phyloP scores from a whole-genome alignment of 352 stramenopile genomes.

The Plasmopara halstedii region DNA sequence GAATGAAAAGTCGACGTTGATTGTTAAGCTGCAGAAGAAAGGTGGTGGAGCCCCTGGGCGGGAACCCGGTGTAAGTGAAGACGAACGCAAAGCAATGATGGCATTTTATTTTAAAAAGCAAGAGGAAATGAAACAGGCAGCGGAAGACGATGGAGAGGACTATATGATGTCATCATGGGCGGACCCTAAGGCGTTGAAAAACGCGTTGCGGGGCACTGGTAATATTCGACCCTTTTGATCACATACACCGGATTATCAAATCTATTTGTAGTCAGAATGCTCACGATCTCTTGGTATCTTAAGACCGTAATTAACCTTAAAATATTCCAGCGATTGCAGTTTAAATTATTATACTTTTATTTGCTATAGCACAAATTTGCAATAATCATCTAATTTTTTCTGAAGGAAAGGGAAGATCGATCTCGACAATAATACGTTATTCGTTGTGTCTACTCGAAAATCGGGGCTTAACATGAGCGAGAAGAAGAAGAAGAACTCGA shows the following conservation, averaged over 20 bases:
- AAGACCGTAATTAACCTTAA: too few species aligned
- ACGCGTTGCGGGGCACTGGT: conserved; percentile 83
- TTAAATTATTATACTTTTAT: too few species aligned
- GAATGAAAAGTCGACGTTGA: conserved; percentile 94
- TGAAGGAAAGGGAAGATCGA: too few species aligned
- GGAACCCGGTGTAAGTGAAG: conserved; percentile 84
- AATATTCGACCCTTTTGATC: conserved; percentile 83
- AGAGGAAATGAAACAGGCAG: conserved; percentile 77
- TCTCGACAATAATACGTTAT: too few species aligned
- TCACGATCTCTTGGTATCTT: too few species aligned
- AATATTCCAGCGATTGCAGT: too few species aligned
- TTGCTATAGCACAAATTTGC: too few species aligned
- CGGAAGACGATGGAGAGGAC: conserved; percentile 90
- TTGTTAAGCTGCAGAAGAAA: conserved; percentile 88
- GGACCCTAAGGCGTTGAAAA: conserved; percentile 91
- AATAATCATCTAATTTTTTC: too few species aligned
- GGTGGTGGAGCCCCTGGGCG: conserved; percentile 79
- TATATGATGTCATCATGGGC: conserved; percentile 93
- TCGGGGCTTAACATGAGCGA: too few species aligned
- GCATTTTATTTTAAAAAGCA: conserved; percentile 92
- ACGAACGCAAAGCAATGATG: conserved; percentile 96
- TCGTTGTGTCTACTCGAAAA: too few species aligned
- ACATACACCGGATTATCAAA: too few species aligned
- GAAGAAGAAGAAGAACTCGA: conserved; percentile 16
- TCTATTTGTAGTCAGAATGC: too few species aligned